Evolutionary conservation across 2,329 filamentous ascomycete species (phyloP).

Genomic region (Hortaea werneckii): DNA sequence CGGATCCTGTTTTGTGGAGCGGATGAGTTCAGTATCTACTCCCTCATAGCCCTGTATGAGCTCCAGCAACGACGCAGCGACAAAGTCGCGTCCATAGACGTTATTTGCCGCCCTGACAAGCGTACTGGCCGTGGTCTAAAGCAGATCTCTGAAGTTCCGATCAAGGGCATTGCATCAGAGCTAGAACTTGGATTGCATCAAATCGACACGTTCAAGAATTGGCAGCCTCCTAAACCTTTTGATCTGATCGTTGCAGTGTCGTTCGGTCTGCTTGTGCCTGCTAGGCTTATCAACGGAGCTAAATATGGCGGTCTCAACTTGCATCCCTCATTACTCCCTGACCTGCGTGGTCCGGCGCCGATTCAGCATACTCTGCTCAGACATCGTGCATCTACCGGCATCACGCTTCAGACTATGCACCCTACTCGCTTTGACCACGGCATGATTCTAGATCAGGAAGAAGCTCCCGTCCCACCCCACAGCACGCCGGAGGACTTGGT

Average conservation of each 20-base stretch:
- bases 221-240: conserved; percentile 52
- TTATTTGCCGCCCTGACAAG: conserved; percentile 73
- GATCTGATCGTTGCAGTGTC: conserved; percentile 88
- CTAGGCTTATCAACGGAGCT: conserved; percentile 56
- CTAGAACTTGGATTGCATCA: conserved; percentile 61
- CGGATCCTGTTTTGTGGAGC: conserved; percentile 90
- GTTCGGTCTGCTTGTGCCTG: conserved; percentile 82
- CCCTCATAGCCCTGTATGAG: conserved; percentile 57
- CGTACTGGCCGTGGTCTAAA: conserved; percentile 59
- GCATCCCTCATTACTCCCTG: conserved; percentile 73
- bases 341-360: conserved; percentile 75
- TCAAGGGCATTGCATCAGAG: conserved; percentile 54
- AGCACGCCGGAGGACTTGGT: conserved; percentile 43
- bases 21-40: conserved; percentile 76
- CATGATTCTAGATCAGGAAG: conserved; percentile 57
- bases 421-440: conserved; percentile 68
- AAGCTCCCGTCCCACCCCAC: conserved; percentile 32
- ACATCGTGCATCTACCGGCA: conserved; percentile 52
- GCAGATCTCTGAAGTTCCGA: conserved; percentile 58
- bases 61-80: conserved; percentile 31
- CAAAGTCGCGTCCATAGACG: conserved; percentile 67
- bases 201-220: conserved; percentile 71
- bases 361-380: conserved; percentile 73
- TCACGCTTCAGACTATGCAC: conserved; percentile 82
- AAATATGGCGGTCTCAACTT: conserved; percentile 86